Conservation (phyloP, 83 land plant species). For the Diphasiastrum complanatum region DNA sequence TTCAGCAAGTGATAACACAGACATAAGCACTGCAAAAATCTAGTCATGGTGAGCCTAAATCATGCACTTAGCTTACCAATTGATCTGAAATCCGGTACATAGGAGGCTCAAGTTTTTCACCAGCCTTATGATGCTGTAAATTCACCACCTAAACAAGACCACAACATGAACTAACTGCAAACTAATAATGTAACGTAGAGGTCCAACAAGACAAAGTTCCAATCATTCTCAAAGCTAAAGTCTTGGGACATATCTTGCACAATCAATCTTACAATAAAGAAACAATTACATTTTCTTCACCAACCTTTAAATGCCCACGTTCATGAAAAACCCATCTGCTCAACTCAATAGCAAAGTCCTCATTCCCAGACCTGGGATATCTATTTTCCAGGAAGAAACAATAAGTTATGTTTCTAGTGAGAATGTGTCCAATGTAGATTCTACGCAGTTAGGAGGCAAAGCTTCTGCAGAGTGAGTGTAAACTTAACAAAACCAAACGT, state of each 20-base stretch:
- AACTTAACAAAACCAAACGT: constrained; percentile 7
- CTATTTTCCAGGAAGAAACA: constrained; percentile 28
- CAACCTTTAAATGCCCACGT: constrained; percentile 95
- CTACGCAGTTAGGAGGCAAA: too few species aligned
- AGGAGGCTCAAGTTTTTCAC: constrained; percentile 69
- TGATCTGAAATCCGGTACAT: constrained; percentile 91
- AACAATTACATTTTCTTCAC: not conserved
- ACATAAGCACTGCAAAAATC: too few species aligned
- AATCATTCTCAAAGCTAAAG: too few species aligned
- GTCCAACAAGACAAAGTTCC: too few species aligned
- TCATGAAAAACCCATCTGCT: constrained; percentile 98
- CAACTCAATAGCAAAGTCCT: constrained; percentile 81
- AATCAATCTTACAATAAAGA: too few species aligned
- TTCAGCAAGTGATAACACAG: too few species aligned
- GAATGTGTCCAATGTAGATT: too few species aligned
- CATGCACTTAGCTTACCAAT: too few species aligned
- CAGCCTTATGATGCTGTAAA: constrained; percentile 76
- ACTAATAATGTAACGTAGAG: not conserved
- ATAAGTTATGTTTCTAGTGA: not conserved
- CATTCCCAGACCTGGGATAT: constrained; percentile 82
- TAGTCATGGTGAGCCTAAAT: too few species aligned
- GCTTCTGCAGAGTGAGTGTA: not conserved
- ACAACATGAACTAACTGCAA: not conserved
- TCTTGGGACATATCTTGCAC: too few species aligned
- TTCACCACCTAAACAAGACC: constrained; percentile 93